phyloP scores from a whole-genome alignment of 2,329 filamentous ascomycete genomes.

The Nigrospora osmanthi region DNA sequence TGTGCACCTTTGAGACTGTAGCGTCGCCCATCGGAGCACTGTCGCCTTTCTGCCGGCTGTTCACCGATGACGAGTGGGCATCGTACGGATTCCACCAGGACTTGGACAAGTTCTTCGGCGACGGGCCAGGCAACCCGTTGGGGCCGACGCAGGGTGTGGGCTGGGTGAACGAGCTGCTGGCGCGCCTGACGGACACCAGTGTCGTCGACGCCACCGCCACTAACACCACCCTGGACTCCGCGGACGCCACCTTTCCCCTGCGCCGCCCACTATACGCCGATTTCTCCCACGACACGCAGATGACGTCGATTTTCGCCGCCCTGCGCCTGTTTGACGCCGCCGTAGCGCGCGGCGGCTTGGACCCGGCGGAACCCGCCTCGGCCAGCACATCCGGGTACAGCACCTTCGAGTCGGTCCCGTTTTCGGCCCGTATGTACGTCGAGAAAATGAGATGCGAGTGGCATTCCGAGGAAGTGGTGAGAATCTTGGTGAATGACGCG shows the following conservation, averaged over 20 bases:
- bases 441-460: conserved; percentile 72
- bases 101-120: conserved; percentile 78
- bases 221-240: conserved; percentile 67
- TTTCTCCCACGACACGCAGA: conserved; percentile 87
- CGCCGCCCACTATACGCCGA: conserved; percentile 67
- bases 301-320: conserved; percentile 68
- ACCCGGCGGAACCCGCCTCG: conserved; percentile 12
- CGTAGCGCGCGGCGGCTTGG: conserved; percentile 42
- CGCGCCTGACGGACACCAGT: conserved; percentile 61
- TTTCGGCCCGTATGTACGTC: conserved; percentile 72
- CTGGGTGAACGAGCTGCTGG: conserved; percentile 79
- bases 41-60: conserved; percentile 70
- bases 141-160: conserved; percentile 81
- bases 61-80: conserved; percentile 65
- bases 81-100: conserved; percentile 75
- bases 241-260: conserved; percentile 65
- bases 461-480: conserved; percentile 58
- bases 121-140: conserved; percentile 66
- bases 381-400: conserved; percentile 57
- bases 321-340: conserved; percentile 57
- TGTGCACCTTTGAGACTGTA: conserved; percentile 79
- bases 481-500: conserved; percentile 76
- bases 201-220: conserved; percentile 68
- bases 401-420: conserved; percentile 73
- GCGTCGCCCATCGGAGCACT: conserved; percentile 46